Percentiles rank a stretch among this genome's conserved stretches.
These are phyloP conservation scores for Phaeophleospora eucalypticola DNA, from an alignment of 2,329 filamentous ascomycete genomes.

Conservation along the genomic window DNA sequence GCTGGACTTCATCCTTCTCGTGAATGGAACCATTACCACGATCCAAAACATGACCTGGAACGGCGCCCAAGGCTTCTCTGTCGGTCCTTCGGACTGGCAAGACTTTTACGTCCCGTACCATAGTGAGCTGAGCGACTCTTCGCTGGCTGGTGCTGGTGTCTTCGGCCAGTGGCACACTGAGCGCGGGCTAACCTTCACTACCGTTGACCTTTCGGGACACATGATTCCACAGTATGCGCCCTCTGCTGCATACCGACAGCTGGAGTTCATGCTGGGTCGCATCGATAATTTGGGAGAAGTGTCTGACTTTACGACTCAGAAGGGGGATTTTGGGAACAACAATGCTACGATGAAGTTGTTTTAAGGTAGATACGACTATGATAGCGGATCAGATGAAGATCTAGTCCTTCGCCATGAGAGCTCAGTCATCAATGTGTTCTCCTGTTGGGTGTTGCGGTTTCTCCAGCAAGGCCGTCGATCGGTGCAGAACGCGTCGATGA, in stretches of 20 bases:
- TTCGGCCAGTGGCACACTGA: constrained; percentile 69
- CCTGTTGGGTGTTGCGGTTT: too few relatives aligned
- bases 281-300: constrained; percentile 52
- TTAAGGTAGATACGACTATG: constrained; percentile 5
- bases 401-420: too few relatives aligned
- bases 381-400: too few relatives aligned
- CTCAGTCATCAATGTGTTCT: too few relatives aligned
- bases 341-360: constrained; percentile 21
- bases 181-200: constrained; percentile 68
- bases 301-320: constrained; percentile 35
- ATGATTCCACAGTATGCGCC: constrained; percentile 66
- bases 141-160: constrained; percentile 59
- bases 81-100: constrained; percentile 47
- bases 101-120: constrained; percentile 69
- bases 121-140: constrained; percentile 41
- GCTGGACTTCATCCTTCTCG: constrained; percentile 64
- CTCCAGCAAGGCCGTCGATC: too few relatives aligned
- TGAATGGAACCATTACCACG: constrained; percentile 65
- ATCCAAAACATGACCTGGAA: constrained; percentile 82
- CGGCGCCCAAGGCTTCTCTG: constrained; percentile 65
- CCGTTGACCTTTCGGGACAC: constrained; percentile 56
- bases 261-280: constrained; percentile 72
- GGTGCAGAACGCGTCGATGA: too few relatives aligned
- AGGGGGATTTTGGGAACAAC: constrained; percentile 29
- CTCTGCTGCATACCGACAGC: constrained; percentile 57